These are phyloP conservation scores for Phytopythium delawarense DNA, from an alignment of 352 stramenopile species.

Conservation along the genomic window DNA sequence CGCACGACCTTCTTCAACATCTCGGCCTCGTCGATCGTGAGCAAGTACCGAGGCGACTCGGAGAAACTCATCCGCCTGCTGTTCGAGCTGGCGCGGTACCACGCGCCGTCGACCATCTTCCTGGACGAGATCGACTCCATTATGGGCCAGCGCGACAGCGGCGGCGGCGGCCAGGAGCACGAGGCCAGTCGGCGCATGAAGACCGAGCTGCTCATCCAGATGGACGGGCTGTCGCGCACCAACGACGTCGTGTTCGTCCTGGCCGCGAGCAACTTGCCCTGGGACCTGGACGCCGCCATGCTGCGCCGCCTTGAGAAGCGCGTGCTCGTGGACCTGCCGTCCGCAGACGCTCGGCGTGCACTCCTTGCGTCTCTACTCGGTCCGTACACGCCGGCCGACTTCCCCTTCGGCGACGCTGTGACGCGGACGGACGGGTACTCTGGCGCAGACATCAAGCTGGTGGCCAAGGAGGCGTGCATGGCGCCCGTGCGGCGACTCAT, in stretches of 20 bases:
- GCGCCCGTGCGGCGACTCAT: constrained; percentile 72
- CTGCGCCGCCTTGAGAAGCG: constrained; percentile 80
- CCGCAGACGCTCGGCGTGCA: constrained; percentile 41
- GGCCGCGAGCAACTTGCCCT: constrained; percentile 77
- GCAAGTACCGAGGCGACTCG: constrained; percentile 83
- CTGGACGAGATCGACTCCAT: constrained; percentile 88
- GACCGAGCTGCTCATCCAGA: constrained; percentile 84
- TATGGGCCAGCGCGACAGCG: constrained; percentile 83
- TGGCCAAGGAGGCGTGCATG: constrained; percentile 86
- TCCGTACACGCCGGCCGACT: constrained; percentile 49
- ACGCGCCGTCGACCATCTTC: constrained; percentile 85
- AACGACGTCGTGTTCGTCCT: constrained; percentile 82
- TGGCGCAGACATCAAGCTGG: constrained; percentile 80
- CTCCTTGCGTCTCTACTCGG: constrained; percentile 59
- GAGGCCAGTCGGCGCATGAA: constrained; percentile 86
- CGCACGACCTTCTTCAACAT: constrained; percentile 89
- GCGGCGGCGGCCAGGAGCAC: constrained; percentile 68
- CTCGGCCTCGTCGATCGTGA: constrained; percentile 83
- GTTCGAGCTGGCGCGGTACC: constrained; percentile 77
- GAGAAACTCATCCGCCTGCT: constrained; percentile 86
- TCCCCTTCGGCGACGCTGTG: constrained; percentile 51
- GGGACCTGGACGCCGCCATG: constrained; percentile 79
- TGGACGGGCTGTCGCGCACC: constrained; percentile 80
- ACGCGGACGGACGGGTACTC: constrained; percentile 68
- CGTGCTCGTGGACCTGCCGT: constrained; percentile 74